Conservation (phyloP, 208 protist genomes). For the Trichomonas gallinae region DNA sequence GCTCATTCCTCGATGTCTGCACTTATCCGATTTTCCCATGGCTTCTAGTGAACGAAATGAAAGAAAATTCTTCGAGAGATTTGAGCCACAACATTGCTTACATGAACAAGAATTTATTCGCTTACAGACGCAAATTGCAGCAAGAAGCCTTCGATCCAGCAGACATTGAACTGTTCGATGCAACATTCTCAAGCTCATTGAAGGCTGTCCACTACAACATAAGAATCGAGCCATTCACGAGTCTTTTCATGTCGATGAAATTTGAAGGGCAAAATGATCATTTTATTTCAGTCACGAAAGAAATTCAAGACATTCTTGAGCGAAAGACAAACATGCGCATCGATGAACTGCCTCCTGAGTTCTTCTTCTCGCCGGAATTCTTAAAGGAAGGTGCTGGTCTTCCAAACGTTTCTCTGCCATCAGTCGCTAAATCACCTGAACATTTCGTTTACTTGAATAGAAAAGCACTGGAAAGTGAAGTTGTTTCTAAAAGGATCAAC, state of each 20-base stretch:
- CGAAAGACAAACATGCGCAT: neutral
- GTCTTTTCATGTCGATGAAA: conserved; percentile 27
- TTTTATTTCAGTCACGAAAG: neutral
- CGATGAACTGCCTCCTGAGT: neutral
- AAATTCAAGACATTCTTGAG: neutral
- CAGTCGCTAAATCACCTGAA: neutral
- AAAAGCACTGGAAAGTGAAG: neutral
- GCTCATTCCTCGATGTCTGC: neutral
- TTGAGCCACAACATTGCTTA: neutral
- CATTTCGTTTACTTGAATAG: neutral
- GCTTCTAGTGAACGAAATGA: neutral
- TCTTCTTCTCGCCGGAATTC: neutral
- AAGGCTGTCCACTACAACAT: conserved; percentile 33
- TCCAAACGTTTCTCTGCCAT: neutral
- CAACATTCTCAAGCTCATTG: conserved; percentile 28
- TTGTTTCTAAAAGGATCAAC: neutral
- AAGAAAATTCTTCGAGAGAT: neutral
- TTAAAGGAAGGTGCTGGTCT: neutral
- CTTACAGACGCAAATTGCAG: neutral
- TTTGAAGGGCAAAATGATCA: neutral
- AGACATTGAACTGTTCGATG: neutral
- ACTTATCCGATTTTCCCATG: neutral
- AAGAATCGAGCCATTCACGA: conserved; percentile 34
- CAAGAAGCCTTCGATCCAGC: neutral
- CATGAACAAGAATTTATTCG: neutral